A percentile compares a stretch with the other conserved stretches of the same genome.
Evolutionary conservation across 306 rosid species (phyloP).

Genomic region (Inga leiocalycina): DNA sequence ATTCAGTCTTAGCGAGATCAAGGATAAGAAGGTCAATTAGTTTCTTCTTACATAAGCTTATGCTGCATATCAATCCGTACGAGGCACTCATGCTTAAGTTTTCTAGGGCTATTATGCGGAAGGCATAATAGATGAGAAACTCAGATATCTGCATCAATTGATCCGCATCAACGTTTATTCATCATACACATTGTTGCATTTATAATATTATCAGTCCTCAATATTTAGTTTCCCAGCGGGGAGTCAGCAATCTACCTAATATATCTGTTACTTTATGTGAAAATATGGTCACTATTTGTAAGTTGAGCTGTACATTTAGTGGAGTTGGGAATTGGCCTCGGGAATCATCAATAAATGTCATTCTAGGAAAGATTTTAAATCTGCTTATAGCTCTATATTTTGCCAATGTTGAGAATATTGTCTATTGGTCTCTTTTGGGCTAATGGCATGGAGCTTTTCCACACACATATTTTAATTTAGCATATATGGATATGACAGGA

Average conservation of each 20-base stretch:
- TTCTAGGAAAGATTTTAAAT: background rate
- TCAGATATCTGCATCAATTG: background rate
- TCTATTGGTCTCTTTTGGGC: background rate
- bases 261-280: background rate
- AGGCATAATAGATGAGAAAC: background rate
- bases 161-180: background rate
- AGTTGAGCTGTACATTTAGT: background rate
- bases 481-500: conserved; percentile 21
- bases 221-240: background rate
- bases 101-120: background rate
- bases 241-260: background rate
- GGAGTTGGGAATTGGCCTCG: background rate
- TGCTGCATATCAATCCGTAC: background rate
- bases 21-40: conserved; percentile 72
- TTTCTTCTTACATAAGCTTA: background rate
- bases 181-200: background rate
- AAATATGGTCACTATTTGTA: background rate
- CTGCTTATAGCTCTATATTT: conserved; percentile 1
- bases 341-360: background rate
- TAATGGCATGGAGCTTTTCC: background rate
- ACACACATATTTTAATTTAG: background rate
- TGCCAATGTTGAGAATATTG: background rate
- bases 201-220: background rate
- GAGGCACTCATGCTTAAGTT: background rate
- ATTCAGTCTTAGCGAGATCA: conserved; percentile 89